Evolutionary conservation across 2,329 filamentous ascomycete species (phyloP).

Genomic region (Penicillium sp.): DNA sequence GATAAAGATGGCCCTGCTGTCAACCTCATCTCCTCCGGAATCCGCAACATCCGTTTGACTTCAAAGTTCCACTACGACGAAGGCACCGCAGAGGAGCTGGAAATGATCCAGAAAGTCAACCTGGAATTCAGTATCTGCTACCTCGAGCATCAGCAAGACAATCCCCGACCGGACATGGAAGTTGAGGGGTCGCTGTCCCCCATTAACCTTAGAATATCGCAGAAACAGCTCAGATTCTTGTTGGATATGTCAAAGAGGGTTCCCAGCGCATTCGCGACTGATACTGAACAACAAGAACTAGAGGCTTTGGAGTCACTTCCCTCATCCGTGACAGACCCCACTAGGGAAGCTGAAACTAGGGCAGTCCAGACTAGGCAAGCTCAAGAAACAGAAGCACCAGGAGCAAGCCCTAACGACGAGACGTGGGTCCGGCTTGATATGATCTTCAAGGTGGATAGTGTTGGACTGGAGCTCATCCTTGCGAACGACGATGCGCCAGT

Average conservation of each 20-base stretch:
- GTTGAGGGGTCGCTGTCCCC: constrained; percentile 88
- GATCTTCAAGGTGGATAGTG: constrained; percentile 76
- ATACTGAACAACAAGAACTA: constrained; percentile 61
- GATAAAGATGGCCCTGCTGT: constrained; percentile 62
- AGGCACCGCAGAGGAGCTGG: constrained; percentile 68
- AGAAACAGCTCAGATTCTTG: constrained; percentile 81
- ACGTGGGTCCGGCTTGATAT: constrained; percentile 91
- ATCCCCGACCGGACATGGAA: constrained; percentile 79
- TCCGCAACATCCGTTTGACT: constrained; percentile 82
- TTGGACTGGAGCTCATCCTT: constrained; percentile 78
- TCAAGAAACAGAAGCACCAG: no score
- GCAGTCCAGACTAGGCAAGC: constrained; percentile 47
- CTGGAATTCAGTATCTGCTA: constrained; percentile 87
- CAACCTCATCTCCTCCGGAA: constrained; percentile 83
- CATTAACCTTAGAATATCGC: constrained; percentile 79
- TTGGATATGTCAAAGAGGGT: constrained; percentile 80
- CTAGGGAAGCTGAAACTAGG: constrained; percentile 42
- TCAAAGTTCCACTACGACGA: constrained; percentile 76
- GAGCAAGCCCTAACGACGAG: no score
- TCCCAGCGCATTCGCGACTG: constrained; percentile 73
- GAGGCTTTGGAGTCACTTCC: constrained; percentile 68
- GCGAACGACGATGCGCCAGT: constrained; percentile 68
- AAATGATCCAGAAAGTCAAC: constrained; percentile 96
- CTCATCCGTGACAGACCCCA: constrained; percentile 44
- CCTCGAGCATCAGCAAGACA: constrained; percentile 68